These are phyloP conservation scores for Fraxinus nigra DNA, from an alignment of 305 asterid species.

Conservation along the genomic window DNA sequence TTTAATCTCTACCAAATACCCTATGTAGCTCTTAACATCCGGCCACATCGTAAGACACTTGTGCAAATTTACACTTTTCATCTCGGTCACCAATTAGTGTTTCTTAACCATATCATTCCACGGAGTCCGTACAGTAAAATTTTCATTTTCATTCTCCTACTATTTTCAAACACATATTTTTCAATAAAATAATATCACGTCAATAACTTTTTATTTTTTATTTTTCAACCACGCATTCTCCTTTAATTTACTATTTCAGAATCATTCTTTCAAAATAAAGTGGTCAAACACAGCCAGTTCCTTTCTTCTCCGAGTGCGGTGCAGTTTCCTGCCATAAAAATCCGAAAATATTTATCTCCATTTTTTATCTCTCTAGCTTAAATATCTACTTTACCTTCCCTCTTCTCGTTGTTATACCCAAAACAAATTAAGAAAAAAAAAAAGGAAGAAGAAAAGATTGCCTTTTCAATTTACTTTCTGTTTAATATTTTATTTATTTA, in stretches of 20 bases:
- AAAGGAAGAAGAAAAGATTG: no score
- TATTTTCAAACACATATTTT: no score
- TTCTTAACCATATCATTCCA: no score
- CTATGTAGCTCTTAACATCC: neutral
- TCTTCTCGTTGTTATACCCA: neutral
- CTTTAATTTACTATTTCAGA: no score
- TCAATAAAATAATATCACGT: no score
- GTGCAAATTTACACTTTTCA: neutral
- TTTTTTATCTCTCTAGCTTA: neutral
- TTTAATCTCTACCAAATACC: no score
- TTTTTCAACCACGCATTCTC: no score
- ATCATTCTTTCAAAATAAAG: no score
- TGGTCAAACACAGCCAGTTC: neutral
- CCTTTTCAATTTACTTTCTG: neutral
- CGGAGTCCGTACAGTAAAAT: no score
- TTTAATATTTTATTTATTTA: neutral
- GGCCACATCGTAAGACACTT: neutral
- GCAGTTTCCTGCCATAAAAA: conserved; percentile 29
- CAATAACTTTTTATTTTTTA: no score
- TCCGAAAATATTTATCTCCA: neutral
- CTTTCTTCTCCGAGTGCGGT: conserved; percentile 32
- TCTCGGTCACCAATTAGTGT: neutral
- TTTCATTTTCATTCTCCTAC: no score
- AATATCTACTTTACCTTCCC: neutral
- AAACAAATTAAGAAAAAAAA: neutral